These are phyloP conservation scores for Sclerotinia nivalis DNA, from an alignment of 2,329 filamentous ascomycete species.

Conservation along the genomic window DNA sequence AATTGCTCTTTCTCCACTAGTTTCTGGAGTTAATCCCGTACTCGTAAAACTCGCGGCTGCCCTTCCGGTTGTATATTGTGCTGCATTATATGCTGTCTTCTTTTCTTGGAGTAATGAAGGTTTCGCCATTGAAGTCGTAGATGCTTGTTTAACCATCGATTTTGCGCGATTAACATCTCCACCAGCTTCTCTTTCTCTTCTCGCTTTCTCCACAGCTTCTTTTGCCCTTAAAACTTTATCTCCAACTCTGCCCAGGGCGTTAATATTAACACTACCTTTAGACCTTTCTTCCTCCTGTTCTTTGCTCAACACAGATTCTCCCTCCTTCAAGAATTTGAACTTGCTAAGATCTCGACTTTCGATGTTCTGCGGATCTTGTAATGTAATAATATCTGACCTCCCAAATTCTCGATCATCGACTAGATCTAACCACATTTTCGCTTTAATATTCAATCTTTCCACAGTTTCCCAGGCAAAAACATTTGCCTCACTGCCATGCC, in stretches of 20 bases:
- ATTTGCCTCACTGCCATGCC: conserved; percentile 80
- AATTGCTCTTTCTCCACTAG: conserved; percentile 80
- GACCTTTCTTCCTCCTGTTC: conserved; percentile 69
- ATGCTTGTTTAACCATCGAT: conserved; percentile 44
- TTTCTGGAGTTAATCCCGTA: conserved; percentile 90
- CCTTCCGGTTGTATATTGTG: conserved; percentile 83
- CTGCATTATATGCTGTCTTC: conserved; percentile 76
- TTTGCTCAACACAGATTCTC: conserved; percentile 66
- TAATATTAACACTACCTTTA: conserved; percentile 71
- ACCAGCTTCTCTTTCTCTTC: conserved; percentile 67
- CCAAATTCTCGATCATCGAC: conserved; percentile 84
- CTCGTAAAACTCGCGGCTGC: conserved; percentile 95
- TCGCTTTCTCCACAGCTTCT: conserved; percentile 87
- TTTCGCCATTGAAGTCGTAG: conserved; percentile 41
- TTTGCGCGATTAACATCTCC: conserved; percentile 56
- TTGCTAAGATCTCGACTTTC: conserved; percentile 78
- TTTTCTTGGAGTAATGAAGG: conserved; percentile 55
- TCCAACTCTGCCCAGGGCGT: conserved; percentile 73
- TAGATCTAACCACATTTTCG: conserved; percentile 92
- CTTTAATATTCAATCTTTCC: conserved; percentile 91
- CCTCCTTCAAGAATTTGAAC: conserved; percentile 88
- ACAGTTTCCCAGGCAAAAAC: conserved; percentile 97
- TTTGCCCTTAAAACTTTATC: conserved; percentile 89
- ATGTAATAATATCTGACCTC: conserved; percentile 88
- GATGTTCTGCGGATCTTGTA: conserved; percentile 94